Evolutionary conservation across 768 basidiomycete genomes (phyloP).

Genomic region (Lentinus tigrinus): DNA sequence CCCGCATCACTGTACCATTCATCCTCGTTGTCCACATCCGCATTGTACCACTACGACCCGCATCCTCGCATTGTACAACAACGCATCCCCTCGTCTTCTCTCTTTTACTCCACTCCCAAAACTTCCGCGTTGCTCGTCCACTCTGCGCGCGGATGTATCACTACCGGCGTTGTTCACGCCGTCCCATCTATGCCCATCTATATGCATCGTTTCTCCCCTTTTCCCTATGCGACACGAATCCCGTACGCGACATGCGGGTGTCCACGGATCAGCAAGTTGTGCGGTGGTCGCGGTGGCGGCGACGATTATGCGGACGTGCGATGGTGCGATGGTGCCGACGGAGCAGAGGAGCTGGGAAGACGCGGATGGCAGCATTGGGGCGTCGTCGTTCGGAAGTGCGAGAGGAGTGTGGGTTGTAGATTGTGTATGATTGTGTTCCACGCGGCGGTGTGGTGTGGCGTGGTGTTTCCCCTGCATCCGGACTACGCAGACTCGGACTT

Average conservation of each 20-base stretch:
- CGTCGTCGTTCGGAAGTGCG: background rate
- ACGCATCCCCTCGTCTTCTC: background rate
- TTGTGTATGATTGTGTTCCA: background rate
- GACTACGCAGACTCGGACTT: background rate
- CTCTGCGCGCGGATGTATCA: background rate
- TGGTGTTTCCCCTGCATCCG: background rate
- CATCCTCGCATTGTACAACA: conserved; percentile 8
- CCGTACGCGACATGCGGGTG: conserved; percentile 5
- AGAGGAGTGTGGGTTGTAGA: background rate
- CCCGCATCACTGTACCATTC: background rate
- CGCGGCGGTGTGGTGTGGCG: background rate
- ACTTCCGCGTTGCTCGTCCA: background rate
- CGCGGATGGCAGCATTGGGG: background rate
- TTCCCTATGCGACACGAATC: background rate
- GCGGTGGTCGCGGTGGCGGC: background rate
- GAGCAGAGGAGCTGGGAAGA: too few species aligned
- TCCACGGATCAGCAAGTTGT: background rate
- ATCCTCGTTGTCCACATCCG: background rate
- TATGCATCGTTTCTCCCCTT: background rate
- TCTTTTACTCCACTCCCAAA: background rate
- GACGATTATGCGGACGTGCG: background rate
- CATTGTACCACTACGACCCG: background rate
- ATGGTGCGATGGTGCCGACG: background rate
- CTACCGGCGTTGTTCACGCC: background rate
- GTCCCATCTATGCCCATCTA: background rate